Conservation (phyloP, 441 rosid genomes). For the Euphorbia celastroides region DNA sequence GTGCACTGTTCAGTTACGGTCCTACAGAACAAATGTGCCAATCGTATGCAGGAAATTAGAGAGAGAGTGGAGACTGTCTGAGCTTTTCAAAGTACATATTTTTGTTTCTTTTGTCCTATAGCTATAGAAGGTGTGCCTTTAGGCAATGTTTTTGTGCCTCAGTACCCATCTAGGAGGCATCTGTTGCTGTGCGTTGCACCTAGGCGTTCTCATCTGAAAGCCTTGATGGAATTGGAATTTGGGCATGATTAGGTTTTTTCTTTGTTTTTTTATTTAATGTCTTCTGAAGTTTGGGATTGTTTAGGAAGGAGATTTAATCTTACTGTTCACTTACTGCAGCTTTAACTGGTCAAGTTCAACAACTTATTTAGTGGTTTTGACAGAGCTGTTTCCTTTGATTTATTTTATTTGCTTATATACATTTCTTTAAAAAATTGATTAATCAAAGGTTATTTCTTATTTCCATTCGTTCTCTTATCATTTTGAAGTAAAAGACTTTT, state of each 20-base stretch:
- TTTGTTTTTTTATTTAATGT: neutral
- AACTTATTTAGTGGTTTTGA: neutral
- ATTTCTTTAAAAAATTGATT: too few relatives aligned
- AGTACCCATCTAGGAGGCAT: neutral
- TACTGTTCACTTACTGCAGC: neutral
- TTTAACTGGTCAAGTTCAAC: neutral
- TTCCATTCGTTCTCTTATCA: neutral
- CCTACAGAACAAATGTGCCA: neutral
- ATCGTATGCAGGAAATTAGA: neutral
- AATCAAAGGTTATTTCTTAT: neutral
- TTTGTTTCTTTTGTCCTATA: neutral
- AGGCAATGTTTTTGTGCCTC: neutral
- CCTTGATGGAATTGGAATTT: neutral
- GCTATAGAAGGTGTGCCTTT: neutral
- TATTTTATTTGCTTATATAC: too few relatives aligned
- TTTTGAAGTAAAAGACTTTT: neutral
- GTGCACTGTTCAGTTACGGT: too few relatives aligned
- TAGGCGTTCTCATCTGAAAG: neutral
- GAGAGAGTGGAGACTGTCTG: neutral
- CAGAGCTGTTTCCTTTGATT: too few relatives aligned
- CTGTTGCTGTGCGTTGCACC: neutral
- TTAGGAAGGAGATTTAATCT: too few relatives aligned
- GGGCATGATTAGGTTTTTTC: neutral
- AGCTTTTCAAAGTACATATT: neutral
- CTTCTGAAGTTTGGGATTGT: neutral